Base-by-base conservation (phyloP, 306 rosid genomes). In the Rosa lucieae region DNA sequence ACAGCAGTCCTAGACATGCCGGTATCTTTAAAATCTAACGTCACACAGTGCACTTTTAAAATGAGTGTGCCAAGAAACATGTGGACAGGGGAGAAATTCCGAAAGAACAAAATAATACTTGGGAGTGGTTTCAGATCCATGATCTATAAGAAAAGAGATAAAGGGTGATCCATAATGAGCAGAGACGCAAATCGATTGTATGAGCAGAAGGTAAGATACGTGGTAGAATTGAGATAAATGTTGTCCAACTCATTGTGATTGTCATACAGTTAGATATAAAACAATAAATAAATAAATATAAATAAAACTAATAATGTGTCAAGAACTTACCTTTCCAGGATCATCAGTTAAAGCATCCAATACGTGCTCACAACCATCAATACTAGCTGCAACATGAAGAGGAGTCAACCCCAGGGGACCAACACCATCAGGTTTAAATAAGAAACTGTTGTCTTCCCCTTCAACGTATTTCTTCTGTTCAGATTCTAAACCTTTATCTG, bases 401-500 rank as follows among this genome's bases (percentile, higher is more conserved):
- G 98, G 96, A 70, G 98, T 94, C 89, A 94, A 81, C 46, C 97
- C 94, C 23, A 87, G 85, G 23, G 95, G 97, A 52, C 97, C 98
- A 48, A 73, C 48, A 2, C 65, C 49, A 82, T 94, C 89, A 43
- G 98, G 98, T 86, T 83, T 90, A 84, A 94, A 92, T 53, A 94
- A 79, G 86, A 91, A 86, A 70, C 80, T 72, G 32, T 79, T 49
- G 15, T 8, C 40, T 51, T 61, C 82, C 74, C 61, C 79, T 47
- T 85, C 78, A 84, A 55, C 84, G 26, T 71, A 78, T 82, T 77
- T 79, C 71, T 80, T 88, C 77, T 85, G 92, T 67, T 81, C 82
- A 52, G 85, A 42, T 55, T 83, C 86, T 23, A 71, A 78, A 59
- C 77, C 71, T 72, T 76, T 77, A 61, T 32, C 53, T 3, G 97